A percentile compares a stretch with the other conserved stretches of the same genome.
phyloP scores from a whole-genome alignment of 2,329 filamentous ascomycete genomes.

The Orbilia quercus region DNA sequence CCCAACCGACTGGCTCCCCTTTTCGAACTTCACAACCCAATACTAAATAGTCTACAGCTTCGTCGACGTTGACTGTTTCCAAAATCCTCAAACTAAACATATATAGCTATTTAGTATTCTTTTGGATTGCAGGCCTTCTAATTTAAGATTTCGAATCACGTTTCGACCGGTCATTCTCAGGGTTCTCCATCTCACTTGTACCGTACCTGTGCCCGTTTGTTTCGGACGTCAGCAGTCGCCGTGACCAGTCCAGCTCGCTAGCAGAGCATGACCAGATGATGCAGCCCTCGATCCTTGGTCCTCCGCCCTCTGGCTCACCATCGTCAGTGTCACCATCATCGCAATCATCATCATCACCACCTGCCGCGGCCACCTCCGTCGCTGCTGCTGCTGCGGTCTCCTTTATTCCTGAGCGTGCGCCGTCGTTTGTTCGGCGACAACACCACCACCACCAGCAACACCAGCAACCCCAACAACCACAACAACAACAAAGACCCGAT shows the following conservation, averaged over 20 bases:
- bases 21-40: no score
- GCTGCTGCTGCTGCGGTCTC: conserved; percentile 14
- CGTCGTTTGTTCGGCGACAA: conserved; percentile 35
- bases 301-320: conserved; percentile 28
- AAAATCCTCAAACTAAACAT: no score
- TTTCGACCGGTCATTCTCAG: background rate
- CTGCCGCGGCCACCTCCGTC: conserved; percentile 5
- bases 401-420: conserved; percentile 49
- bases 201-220: conserved; percentile 12
- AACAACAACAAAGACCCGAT: conserved; percentile 3
- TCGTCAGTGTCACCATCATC: no score
- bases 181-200: background rate
- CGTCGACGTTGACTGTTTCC: no score
- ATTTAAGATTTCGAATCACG: background rate
- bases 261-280: conserved; percentile 55
- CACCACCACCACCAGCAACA: no score
- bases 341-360: no score
- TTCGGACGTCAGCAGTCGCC: conserved; percentile 25
- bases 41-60: no score
- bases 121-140: no score
- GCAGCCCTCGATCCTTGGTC: conserved; percentile 52
- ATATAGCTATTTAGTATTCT: no score
- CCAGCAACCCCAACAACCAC: no score
- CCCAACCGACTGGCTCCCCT: no score
- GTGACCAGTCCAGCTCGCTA: conserved; percentile 9